phyloP scores from a whole-genome alignment of 78 protist genomes.

The Dictyostelium purpureum region DNA sequence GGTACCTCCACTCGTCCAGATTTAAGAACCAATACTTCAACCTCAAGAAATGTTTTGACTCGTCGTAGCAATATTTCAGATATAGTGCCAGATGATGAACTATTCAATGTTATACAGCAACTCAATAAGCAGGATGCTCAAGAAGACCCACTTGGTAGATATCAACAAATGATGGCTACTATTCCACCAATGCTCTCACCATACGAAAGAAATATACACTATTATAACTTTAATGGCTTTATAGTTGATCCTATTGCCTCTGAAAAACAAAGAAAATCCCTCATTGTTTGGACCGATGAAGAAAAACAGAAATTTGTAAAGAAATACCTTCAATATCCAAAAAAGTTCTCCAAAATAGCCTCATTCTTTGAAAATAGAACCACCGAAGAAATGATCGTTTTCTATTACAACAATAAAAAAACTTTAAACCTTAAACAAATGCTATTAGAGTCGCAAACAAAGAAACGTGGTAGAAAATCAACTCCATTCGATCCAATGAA shows the following conservation, averaged over 20 bases:
- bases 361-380: conserved; percentile 58
- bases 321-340: conserved; percentile 60
- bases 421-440: conserved; percentile 47
- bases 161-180: not conserved
- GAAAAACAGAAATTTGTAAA: conserved; percentile 76
- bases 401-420: conserved; percentile 74
- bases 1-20: not conserved
- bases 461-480: conserved; percentile 42
- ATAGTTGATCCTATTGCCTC: conserved; percentile 38
- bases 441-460: conserved; percentile 29
- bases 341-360: conserved; percentile 62
- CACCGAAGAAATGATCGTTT: conserved; percentile 62
- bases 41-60: not conserved
- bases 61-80: conserved; percentile 17
- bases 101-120: conserved; percentile 31
- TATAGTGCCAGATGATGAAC: conserved; percentile 36
- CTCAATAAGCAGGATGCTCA: conserved; percentile 10
- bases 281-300: conserved; percentile 61
- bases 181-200: conserved; percentile 57
- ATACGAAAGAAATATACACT: conserved; percentile 24
- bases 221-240: conserved; percentile 46
- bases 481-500: not conserved
- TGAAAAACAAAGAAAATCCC: conserved; percentile 61
- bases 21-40: not conserved
- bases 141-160: conserved; percentile 20